Percentiles rank a stretch among this genome's conserved stretches.
phyloP scores from a whole-genome alignment of 2,329 filamentous ascomycete genomes.

The Exophiala spinifera region DNA sequence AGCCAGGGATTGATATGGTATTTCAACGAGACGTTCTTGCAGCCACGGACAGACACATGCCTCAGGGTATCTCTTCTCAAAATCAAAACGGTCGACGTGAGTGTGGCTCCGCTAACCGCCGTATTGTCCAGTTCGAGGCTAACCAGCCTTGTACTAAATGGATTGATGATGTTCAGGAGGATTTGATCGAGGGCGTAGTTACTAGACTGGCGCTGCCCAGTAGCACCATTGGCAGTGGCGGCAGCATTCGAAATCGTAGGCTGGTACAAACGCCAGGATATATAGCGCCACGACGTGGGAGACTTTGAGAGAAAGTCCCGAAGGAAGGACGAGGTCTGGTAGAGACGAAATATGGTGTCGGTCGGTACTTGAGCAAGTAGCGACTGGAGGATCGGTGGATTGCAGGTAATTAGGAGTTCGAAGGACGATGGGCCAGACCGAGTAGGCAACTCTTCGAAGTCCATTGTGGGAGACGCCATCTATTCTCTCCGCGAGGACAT shows the following conservation, averaged over 20 bases:
- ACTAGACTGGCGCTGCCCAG: conserved; percentile 49
- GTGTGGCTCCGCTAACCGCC: conserved; percentile 56
- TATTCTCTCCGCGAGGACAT: conserved; percentile 8
- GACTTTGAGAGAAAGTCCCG: conserved; percentile 54
- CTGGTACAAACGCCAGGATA: conserved; percentile 55
- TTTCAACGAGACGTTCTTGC: conserved; percentile 63
- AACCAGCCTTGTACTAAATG: conserved; percentile 55
- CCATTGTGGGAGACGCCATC: conserved; percentile 17
- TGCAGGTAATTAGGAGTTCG: conserved; percentile 54
- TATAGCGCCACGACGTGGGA: conserved; percentile 59
- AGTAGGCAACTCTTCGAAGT: conserved; percentile 17
- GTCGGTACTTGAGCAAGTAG: conserved; percentile 58
- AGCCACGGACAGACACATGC: conserved; percentile 60
- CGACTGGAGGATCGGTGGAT: conserved; percentile 58
- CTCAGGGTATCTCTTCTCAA: conserved; percentile 54
- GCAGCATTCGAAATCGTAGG: conserved; percentile 36
- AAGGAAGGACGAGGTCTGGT: conserved; percentile 56
- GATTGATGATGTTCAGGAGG: conserved; percentile 54
- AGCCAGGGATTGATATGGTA: conserved; percentile 62
- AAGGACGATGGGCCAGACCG: conserved; percentile 41
- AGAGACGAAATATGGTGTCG: conserved; percentile 54
- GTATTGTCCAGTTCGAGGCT: conserved; percentile 61
- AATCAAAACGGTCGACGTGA: conserved; percentile 54
- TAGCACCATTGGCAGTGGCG: conserved; percentile 30
- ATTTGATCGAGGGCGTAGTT: conserved; percentile 59